Evolutionary conservation across 1,284 basidiomycete genomes (phyloP).

Genomic region (Agroathelia rolfsii): DNA sequence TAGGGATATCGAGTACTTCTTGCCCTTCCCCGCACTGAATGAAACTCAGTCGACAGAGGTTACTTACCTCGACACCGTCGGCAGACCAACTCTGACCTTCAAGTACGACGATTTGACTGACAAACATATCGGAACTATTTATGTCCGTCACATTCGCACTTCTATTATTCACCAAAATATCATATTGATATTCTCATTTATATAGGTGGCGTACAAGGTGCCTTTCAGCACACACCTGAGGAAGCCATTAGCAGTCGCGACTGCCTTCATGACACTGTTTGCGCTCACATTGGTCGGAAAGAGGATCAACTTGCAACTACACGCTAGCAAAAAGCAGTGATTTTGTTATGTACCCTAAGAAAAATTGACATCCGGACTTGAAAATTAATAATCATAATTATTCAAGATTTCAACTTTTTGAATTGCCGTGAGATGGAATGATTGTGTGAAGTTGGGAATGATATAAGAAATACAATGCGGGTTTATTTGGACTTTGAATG

Average conservation of each 20-base stretch:
- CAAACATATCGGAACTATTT: constrained; percentile 66
- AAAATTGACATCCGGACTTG: no score
- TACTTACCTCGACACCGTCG: constrained; percentile 91
- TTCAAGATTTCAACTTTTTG: no score
- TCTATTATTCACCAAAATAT: constrained; percentile 5
- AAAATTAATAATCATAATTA: no score
- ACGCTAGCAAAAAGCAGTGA: no score
- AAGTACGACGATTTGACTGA: constrained; percentile 70
- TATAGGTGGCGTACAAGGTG: constrained; percentile 79
- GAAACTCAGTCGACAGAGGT: constrained; percentile 57
- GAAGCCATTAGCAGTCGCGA: constrained; percentile 72
- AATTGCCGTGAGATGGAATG: no score
- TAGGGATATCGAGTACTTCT: constrained; percentile 68
- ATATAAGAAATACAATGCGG: no score
- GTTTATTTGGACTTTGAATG: no score
- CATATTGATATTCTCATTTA: constrained; percentile 12
- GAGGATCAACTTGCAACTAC: constrained; percentile 57
- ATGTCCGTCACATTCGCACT: constrained; percentile 36
- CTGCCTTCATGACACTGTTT: constrained; percentile 59
- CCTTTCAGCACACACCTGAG: constrained; percentile 67
- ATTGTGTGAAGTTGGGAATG: no score
- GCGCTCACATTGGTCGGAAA: constrained; percentile 46
- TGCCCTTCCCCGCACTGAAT: constrained; percentile 70
- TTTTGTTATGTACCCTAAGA: no score
- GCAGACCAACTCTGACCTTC: constrained; percentile 73